Evolutionary conservation across 192 early-diverging fungal genomes (phyloP).

Genomic region (Lobosporangium transversale): DNA sequence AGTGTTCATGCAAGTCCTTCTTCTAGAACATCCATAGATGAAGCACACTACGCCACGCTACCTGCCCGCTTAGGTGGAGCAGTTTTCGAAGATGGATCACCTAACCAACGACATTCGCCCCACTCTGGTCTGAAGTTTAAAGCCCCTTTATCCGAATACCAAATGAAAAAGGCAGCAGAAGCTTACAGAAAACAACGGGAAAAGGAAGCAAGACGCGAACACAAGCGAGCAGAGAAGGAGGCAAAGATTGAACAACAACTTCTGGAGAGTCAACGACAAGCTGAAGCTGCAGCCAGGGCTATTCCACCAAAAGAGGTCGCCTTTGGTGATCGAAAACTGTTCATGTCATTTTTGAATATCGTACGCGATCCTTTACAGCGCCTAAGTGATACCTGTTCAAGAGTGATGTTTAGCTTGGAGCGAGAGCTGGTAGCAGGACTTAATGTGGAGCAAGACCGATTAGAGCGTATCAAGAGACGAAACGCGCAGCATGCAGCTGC

Average conservation of each 20-base stretch:
- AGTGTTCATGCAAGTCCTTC: neutral
- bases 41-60: slow-evolving; percentile 10
- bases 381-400: slow-evolving; percentile 50
- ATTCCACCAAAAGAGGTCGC: slow-evolving; percentile 55
- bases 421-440: slow-evolving; percentile 37
- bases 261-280: slow-evolving; percentile 14
- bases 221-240: slow-evolving; percentile 17
- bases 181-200: slow-evolving; percentile 17
- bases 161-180: slow-evolving; percentile 29
- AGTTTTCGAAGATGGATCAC: neutral
- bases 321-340: slow-evolving; percentile 57
- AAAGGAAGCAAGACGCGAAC: slow-evolving; percentile 19
- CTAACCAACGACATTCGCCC: neutral
- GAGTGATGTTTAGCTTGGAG: slow-evolving; percentile 47
- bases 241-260: slow-evolving; percentile 13
- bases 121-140: neutral
- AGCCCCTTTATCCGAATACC: slow-evolving; percentile 17
- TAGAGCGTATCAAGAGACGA: slow-evolving; percentile 43
- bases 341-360: slow-evolving; percentile 60
- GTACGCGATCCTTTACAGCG: slow-evolving; percentile 60
- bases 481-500: slow-evolving; percentile 34
- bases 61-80: neutral
- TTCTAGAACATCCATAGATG: neutral
- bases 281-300: slow-evolving; percentile 16
- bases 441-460: slow-evolving; percentile 41